Percentiles rank a stretch among this genome's conserved stretches.
phyloP scores from a whole-genome alignment of 2,329 filamentous ascomycete species.

The Aspergillus tanneri region DNA sequence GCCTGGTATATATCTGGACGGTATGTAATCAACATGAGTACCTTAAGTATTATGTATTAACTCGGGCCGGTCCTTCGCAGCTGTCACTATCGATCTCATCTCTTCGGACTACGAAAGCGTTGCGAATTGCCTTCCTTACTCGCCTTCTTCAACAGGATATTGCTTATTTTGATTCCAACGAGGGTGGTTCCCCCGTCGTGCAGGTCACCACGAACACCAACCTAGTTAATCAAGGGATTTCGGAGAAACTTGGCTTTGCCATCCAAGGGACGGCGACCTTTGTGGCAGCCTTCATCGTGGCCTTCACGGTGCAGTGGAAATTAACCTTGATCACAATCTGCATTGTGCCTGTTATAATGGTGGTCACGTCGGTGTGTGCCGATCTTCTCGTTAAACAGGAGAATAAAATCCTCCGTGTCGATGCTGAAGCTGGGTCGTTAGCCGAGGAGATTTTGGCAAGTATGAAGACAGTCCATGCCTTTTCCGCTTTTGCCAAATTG shows the following conservation, averaged over 20 bases:
- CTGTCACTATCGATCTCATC: constrained; percentile 1
- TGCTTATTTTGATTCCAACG: constrained; percentile 2
- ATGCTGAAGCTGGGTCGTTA: constrained; percentile 46
- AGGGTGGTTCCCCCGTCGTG: constrained; percentile 1
- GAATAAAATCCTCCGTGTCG: constrained; percentile 34
- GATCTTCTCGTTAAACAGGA: constrained; percentile 25
- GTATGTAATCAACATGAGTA: neutral
- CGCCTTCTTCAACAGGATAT: constrained; percentile 7
- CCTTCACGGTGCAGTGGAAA: constrained; percentile 45
- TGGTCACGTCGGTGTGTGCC: constrained; percentile 25
- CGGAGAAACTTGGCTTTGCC: constrained; percentile 39
- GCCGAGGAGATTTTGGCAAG: constrained; percentile 51
- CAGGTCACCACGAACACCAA: constrained; percentile 32
- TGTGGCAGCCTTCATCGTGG: constrained; percentile 42
- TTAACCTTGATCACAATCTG: constrained; percentile 47
- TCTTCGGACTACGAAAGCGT: neutral
- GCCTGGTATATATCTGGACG: constrained; percentile 3
- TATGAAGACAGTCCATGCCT: constrained; percentile 50
- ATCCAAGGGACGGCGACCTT: constrained; percentile 39
- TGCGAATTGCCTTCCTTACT: constrained; percentile 1
- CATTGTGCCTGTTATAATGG: constrained; percentile 47
- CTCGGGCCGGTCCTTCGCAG: neutral
- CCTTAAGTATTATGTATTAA: neutral
- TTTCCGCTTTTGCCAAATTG: constrained; percentile 37
- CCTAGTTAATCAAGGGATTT: constrained; percentile 41